Evolutionary conservation across 352 stramenopile species (phyloP), one percentile per base, ranked within the genome.

Genomic region (Phytopythium oedochilum): DNA sequence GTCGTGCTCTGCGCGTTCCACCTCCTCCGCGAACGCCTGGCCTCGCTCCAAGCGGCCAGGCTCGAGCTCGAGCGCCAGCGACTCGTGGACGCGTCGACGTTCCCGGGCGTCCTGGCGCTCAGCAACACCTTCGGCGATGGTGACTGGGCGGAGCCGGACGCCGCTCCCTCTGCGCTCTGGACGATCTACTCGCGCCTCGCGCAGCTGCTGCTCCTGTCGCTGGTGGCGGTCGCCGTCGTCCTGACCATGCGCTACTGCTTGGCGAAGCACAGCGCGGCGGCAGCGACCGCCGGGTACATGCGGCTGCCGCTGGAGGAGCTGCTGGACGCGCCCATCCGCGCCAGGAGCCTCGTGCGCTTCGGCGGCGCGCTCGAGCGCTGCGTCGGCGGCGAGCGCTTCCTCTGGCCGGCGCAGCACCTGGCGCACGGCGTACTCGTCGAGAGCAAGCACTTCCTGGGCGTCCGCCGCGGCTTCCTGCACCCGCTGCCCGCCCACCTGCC

Each of bases 351-450:
- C 35, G 66, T 86, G 38, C 68, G 68, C 43, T 64, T 53, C 36
- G 51, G 63, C 25, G 57, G 58, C 26, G 10, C 12, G 22, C 53
- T 67, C 36, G 57, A 67, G 45, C 60, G 63, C 22, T 62, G 51
- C 9, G 58, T 68, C 5, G 53, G 56, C 26, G 40, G 55, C 25
- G 68, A 79, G 29, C 62, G 59, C 44, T 79, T 71, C 60, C 69
- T 75, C 40, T 67, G 40, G 49, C 47, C 67, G 7, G 58, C 59
- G 42, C 73, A 75, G 26, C 72, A 68, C 50, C 54, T 86, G 15
- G 69, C 70, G 40, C 50, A 86, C 47, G 75, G 72, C 17, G 49
- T 83, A 25, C 59, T 86, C 50, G 55, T 83, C 38, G 75, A 86
- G 57, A 64, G 63, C 45, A 57, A 70, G 26, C 60, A 65, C 32